Conservation (phyloP, 1,139 yeast genomes). For the Zygotorulaspora mrakii region DNA sequence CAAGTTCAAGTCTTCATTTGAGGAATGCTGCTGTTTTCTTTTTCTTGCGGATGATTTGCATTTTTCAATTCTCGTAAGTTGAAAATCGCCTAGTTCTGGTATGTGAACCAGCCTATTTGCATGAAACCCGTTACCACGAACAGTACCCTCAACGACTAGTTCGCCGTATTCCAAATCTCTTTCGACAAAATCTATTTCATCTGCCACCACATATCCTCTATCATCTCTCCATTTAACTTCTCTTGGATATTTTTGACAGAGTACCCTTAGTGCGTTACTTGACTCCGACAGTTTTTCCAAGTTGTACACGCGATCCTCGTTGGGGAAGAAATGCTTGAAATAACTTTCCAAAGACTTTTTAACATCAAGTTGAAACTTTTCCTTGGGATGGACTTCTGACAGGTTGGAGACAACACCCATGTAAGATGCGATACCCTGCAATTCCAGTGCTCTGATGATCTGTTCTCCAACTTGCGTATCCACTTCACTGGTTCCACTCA, state of each 20-base stretch:
- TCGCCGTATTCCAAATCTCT: conserved; percentile 37
- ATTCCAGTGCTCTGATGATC: conserved; percentile 76
- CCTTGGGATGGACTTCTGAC: conserved; percentile 59
- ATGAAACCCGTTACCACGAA: conserved; percentile 81
- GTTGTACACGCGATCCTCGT: conserved; percentile 70
- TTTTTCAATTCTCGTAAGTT: conserved; percentile 63
- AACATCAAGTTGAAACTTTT: conserved; percentile 72
- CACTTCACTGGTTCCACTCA: conserved; percentile 83
- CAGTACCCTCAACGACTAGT: conserved; percentile 71
- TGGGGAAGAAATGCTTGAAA: conserved; percentile 87
- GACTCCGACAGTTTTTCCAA: conserved; percentile 68
- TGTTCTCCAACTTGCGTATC: conserved; percentile 80
- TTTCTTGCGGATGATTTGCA: conserved; percentile 31
- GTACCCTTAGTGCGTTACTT: conserved; percentile 61
- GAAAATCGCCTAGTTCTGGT: conserved; percentile 89
- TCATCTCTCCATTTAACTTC: conserved; percentile 88
- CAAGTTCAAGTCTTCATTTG: conserved; percentile 19
- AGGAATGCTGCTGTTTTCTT: conserved; percentile 15
- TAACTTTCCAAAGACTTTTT: conserved; percentile 77
- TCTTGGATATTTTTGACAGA: conserved; percentile 86
- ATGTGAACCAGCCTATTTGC: conserved; percentile 76
- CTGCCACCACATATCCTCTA: conserved; percentile 83
- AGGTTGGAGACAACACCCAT: conserved; percentile 80
- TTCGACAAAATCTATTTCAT: conserved; percentile 49
- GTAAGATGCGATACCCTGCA: conserved; percentile 87